Evolutionary conservation across 2,329 filamentous ascomycete species (phyloP), one percentile per base, ranked within the genome.

Genomic region (Calonectria hawksworthii): DNA sequence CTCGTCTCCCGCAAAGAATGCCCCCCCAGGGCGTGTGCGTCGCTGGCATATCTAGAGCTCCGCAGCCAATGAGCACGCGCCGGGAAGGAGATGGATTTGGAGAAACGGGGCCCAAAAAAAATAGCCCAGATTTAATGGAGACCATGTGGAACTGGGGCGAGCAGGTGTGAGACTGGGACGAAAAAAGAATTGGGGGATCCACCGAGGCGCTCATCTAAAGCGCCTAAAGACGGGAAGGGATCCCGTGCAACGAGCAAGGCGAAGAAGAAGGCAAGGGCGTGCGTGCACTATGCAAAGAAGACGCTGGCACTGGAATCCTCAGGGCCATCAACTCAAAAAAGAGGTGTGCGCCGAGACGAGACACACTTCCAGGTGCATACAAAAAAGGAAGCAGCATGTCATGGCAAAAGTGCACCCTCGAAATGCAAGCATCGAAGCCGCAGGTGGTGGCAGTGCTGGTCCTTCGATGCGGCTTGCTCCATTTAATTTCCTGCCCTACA

Each of bases 401-500:
- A 61, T 34, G 52, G 2, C 52, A 34, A 34, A 59, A 36, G 32
- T 38, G 32, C 56, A 61, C 32, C 18, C 56, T 23, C 34, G 4
- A 61, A 13, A 16, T 16, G 23, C 32, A 34, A 61, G 44, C 32
- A 26, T 23, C 32, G 14, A 21, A 21, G 52, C 30, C 32, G 56
- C 36, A n/a, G 23, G 56, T 61, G 56, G 68, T 64, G 72, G 72
- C 72, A 65, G 72, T 73, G 72, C 59, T 70, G 1, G 21, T 13
- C 67, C 36, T 56, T 41, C 36, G 38, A 34, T 52, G 30, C 32
- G 13, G 23, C 23, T 30, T 23, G 32, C 54, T 56, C 71, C 71
- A 73, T 73, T 73, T 73, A 73, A 73, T 73, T 56, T 73, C 71
- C 66, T 73, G 72, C 72, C 67, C 72, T 70, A 67, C 72, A 34